Base-by-base conservation (phyloP, 768 basidiomycete species). In the Podaxis carcinomalis region DNA sequence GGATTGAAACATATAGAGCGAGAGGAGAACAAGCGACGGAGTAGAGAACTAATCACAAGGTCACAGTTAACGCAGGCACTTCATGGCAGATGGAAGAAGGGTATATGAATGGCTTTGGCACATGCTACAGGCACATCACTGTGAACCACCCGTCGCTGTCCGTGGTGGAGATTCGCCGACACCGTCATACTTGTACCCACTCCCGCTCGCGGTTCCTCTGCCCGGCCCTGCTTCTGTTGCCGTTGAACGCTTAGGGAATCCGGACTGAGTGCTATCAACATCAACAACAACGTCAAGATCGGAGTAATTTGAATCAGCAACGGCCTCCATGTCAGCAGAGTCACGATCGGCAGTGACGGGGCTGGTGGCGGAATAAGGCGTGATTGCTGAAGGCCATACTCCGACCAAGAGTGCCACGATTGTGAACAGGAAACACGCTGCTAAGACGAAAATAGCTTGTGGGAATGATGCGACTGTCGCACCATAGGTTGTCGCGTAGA, bases 401-500 rank as follows among this genome's bases (percentile, higher is more conserved):
- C 81, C 71, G 57, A 71, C 70, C 2, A 88, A 73, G 51, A 86
- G 67, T 32, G 73, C 59, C 9, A 89, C 75, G 0, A 82, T 76
- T n/a, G 75, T 66, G 40, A 80, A 67, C 28, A 88, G 72, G n/a
- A 92, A 68, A n/a, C 69, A 74, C 1, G 80, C 80, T 4, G 88
- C 88, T 10, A 83, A 72, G 14, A 72, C 78, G 65, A 92, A 92
- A 66, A 92, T 85, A 1, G 87, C 81, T 72, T 84, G 83, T 0
- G 90, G 90, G 67, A 79, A 88, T 19, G 72, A 75, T 0, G 79
- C 83, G 35, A 91, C 88, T 2, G 86, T 89, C 37, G 70, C 71
- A 57, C 83, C 80, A 70, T 90, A 93, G 21, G 88, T 80, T 49
- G 84, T 52, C 4, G 86, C 89, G 67, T 89, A 92, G 4, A 92